A percentile compares a stretch with the other conserved stretches of the same genome.
Evolutionary conservation across 306 rosid genomes (phyloP).

Genomic region (Astragalus glycyphyllos): DNA sequence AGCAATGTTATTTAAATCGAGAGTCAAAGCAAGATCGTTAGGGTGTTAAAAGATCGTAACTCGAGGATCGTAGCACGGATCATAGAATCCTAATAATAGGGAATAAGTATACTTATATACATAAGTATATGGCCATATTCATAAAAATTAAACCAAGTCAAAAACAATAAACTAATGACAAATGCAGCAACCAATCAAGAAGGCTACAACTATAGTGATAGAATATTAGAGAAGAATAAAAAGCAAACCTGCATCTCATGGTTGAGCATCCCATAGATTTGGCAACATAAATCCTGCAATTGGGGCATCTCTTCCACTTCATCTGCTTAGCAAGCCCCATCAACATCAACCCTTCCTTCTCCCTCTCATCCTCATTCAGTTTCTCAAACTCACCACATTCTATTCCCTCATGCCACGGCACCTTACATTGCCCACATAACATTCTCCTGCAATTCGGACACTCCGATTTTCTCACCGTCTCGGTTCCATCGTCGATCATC

Average conservation of each 20-base stretch:
- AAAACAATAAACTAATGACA: too few relatives aligned
- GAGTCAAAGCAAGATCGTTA: too few relatives aligned
- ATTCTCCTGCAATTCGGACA: slow-evolving; percentile 52
- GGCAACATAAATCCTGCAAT: slow-evolving; percentile 45
- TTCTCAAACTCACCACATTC: slow-evolving; percentile 44
- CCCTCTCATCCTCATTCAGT: slow-evolving; percentile 43
- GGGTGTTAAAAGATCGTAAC: too few relatives aligned
- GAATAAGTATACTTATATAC: too few relatives aligned
- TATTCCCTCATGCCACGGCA: slow-evolving; percentile 51
- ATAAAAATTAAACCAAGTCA: too few relatives aligned
- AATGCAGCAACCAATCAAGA: too few relatives aligned
- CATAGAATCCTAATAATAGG: too few relatives aligned
- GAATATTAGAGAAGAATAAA: not conserved
- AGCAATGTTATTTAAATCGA: too few relatives aligned
- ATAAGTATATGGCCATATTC: too few relatives aligned
- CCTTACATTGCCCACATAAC: slow-evolving; percentile 52
- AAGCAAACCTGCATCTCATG: slow-evolving; percentile 52
- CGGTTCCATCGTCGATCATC: slow-evolving; percentile 40
- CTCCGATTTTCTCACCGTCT: slow-evolving; percentile 23
- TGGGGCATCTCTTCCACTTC: slow-evolving; percentile 50
- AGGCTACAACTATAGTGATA: too few relatives aligned
- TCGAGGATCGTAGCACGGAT: too few relatives aligned
- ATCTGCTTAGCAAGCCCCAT: slow-evolving; percentile 36
- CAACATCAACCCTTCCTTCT: slow-evolving; percentile 45
- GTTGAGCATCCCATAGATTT: slow-evolving; percentile 37